Evolutionary conservation across 192 early-diverging fungal genomes (phyloP).

Genomic region (Gigaspora rosea): DNA sequence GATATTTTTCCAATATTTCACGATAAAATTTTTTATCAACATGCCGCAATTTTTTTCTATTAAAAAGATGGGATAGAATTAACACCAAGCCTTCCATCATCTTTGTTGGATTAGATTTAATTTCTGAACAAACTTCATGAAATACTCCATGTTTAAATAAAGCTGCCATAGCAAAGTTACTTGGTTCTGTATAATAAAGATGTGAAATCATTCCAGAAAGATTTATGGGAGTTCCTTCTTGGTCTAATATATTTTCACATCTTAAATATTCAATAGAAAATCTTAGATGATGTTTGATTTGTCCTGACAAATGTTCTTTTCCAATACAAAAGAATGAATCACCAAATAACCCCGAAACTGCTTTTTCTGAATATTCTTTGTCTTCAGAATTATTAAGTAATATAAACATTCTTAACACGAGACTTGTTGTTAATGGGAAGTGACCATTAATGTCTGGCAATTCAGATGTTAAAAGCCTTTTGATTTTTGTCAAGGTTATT

Average conservation of each 20-base stretch:
- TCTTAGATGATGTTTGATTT: constrained; percentile 45
- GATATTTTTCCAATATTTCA: neutral
- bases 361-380: neutral
- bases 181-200: constrained; percentile 41
- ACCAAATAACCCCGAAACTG: constrained; percentile 31
- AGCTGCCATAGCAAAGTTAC: constrained; percentile 44
- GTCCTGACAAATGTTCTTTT: constrained; percentile 33
- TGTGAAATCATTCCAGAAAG: constrained; percentile 35
- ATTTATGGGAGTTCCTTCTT: constrained; percentile 28
- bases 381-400: constrained; percentile 24
- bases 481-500: constrained; percentile 40
- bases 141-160: constrained; percentile 45
- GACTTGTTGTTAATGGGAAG: constrained; percentile 48
- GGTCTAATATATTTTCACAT: constrained; percentile 34
- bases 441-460: constrained; percentile 42
- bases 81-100: constrained; percentile 15
- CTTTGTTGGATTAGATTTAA: neutral
- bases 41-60: constrained; percentile 11
- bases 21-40: neutral
- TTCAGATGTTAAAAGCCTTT: constrained; percentile 40
- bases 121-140: constrained; percentile 25
- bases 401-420: constrained; percentile 40
- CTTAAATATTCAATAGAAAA: constrained; percentile 49
- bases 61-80: constrained; percentile 25
- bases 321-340: constrained; percentile 38